phyloP scores from a whole-genome alignment of 495 filamentous ascomycete species.

The Saxophila tyrrhenica region DNA sequence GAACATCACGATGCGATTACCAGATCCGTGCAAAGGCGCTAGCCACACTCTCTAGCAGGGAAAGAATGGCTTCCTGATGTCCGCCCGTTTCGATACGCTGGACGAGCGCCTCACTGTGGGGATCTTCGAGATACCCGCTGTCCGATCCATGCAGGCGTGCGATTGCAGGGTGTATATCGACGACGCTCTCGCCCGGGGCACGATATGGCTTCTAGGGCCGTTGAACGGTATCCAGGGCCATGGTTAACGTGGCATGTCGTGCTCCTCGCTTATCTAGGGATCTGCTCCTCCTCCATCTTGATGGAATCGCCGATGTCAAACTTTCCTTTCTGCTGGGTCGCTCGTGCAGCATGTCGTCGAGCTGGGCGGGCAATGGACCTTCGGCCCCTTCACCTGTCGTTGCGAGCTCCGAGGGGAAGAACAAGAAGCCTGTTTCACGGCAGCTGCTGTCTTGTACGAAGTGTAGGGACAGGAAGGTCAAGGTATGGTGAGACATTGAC shows the following conservation, averaged over 20 bases:
- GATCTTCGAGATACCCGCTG: neutral
- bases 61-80: neutral
- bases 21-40: neutral
- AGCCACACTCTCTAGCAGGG: neutral
- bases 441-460: constrained; percentile 33
- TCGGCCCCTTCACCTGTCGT: neutral
- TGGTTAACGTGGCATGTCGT: neutral
- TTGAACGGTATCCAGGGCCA: neutral
- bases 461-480: constrained; percentile 33
- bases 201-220: neutral
- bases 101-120: neutral
- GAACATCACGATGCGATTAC: neutral
- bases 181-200: neutral
- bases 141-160: neutral
- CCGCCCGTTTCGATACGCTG: neutral
- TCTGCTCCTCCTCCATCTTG: constrained; percentile 1
- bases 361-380: constrained; percentile 3
- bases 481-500: constrained; percentile 20
- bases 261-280: constrained; percentile 4
- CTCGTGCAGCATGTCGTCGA: constrained; percentile 4
- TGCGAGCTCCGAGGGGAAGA: neutral
- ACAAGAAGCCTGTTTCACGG: constrained; percentile 20
- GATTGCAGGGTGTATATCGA: neutral
- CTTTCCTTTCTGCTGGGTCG: neutral
- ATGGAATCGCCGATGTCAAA: neutral